Conservation (phyloP, 1,284 basidiomycete species). For the Sporisorium sorghi region DNA sequence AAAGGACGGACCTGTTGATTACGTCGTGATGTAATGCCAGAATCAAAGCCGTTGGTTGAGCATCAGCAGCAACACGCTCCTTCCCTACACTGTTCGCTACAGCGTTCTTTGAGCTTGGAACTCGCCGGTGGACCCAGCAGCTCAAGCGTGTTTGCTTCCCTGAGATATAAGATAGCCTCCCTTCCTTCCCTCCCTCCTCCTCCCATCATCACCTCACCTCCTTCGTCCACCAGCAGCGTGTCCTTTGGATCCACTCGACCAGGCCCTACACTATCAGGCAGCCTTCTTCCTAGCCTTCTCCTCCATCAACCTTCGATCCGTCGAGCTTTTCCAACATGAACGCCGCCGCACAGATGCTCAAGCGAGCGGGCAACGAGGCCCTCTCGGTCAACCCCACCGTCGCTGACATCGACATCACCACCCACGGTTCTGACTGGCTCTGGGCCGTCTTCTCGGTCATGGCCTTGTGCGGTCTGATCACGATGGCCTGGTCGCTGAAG, state of each 20-base stretch:
- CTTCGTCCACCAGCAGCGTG: slow-evolving; percentile 1
- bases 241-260: slow-evolving; percentile 1
- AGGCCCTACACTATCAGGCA: slow-evolving; percentile 2
- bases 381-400: slow-evolving; percentile 49
- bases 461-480: slow-evolving; percentile 58
- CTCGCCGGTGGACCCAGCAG: slow-evolving; percentile 2
- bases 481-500: slow-evolving; percentile 57
- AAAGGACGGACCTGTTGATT: slow-evolving; percentile 3
- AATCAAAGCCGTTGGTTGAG: background rate
- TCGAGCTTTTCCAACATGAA: slow-evolving; percentile 25
- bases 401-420: slow-evolving; percentile 59
- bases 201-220: background rate
- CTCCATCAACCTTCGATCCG: background rate
- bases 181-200: background rate
- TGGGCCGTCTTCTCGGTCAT: slow-evolving; percentile 70
- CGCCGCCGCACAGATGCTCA: slow-evolving; percentile 24
- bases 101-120: no score
- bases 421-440: slow-evolving; percentile 72
- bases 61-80: background rate
- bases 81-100: background rate
- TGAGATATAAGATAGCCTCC: slow-evolving; percentile 6
- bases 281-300: background rate
- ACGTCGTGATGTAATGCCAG: slow-evolving; percentile 38
- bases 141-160: background rate
- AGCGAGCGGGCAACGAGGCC: slow-evolving; percentile 55